phyloP scores from a whole-genome alignment of 2,329 filamentous ascomycete genomes.

The Helotiales sp. region DNA sequence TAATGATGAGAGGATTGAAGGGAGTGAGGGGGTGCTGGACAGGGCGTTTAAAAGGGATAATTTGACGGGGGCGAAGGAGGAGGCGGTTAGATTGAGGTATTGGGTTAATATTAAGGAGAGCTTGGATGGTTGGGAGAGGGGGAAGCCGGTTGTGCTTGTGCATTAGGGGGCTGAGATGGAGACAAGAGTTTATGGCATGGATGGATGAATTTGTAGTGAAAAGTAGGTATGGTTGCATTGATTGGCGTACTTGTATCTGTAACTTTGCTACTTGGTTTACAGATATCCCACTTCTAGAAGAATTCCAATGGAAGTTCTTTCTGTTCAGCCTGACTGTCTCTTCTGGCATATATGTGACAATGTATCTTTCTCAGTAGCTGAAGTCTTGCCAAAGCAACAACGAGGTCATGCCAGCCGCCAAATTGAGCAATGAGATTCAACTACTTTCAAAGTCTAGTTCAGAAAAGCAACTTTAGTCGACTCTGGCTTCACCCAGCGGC shows the following conservation, averaged over 20 bases:
- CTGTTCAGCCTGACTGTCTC: neutral
- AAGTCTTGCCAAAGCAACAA: neutral
- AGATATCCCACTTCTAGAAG: neutral
- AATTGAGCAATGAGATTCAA: neutral
- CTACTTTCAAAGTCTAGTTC: neutral
- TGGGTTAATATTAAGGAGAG: constrained; percentile 88
- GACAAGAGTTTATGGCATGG: neutral
- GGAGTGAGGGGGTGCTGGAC: constrained; percentile 67
- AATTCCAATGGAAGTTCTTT: neutral
- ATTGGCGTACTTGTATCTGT: neutral
- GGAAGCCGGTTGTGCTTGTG: constrained; percentile 62
- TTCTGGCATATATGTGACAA: too few relatives aligned
- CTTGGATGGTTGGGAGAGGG: constrained; percentile 82
- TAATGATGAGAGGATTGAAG: constrained; percentile 71
- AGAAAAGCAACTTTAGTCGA: neutral
- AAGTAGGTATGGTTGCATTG: neutral
- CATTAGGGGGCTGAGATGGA: constrained; percentile 46
- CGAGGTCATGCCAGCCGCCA: neutral
- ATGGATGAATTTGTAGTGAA: neutral
- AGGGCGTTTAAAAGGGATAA: constrained; percentile 70
- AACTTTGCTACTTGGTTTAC: neutral
- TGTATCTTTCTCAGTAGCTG: neutral
- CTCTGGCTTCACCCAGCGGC: neutral
- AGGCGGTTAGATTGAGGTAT: constrained; percentile 82
- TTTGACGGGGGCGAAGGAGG: constrained; percentile 66